These are phyloP conservation scores for Aschersonia sp. DNA, from an alignment of 2,329 filamentous ascomycete genomes.

Conservation along the genomic window DNA sequence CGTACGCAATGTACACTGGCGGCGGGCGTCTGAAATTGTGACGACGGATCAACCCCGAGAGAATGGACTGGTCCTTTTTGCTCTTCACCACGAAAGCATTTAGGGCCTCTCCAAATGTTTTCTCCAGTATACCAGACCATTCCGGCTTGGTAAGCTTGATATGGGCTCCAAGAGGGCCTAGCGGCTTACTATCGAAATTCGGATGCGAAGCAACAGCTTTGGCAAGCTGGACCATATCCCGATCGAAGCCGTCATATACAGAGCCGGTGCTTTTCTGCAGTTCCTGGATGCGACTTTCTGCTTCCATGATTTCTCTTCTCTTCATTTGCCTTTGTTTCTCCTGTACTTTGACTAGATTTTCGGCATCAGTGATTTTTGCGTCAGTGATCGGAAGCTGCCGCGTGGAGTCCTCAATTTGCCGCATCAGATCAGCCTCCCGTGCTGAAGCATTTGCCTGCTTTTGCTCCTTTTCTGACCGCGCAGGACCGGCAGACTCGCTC, in stretches of 20 bases:
- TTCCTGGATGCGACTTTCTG: slow-evolving; percentile 30
- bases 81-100: slow-evolving; percentile 70
- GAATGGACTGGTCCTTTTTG: slow-evolving; percentile 57
- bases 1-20: slow-evolving; percentile 23
- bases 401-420: slow-evolving; percentile 13
- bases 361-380: slow-evolving; percentile 15
- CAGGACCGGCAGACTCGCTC: slow-evolving; percentile 53
- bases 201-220: slow-evolving; percentile 53
- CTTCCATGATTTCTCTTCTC: slow-evolving; percentile 35
- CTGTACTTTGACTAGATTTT: slow-evolving; percentile 15
- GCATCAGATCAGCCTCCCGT: slow-evolving; percentile 12
- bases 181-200: slow-evolving; percentile 54
- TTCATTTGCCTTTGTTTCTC: slow-evolving; percentile 26
- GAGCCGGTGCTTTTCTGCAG: slow-evolving; percentile 41
- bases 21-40: slow-evolving; percentile 34
- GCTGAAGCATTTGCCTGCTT: slow-evolving; percentile 23
- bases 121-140: slow-evolving; percentile 76
- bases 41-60: slow-evolving; percentile 50
- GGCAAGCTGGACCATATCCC: slow-evolving; percentile 47
- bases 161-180: slow-evolving; percentile 72
- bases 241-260: slow-evolving; percentile 48
- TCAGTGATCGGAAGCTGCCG: slow-evolving; percentile 19
- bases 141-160: slow-evolving; percentile 62
- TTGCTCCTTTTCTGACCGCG: slow-evolving; percentile 46
- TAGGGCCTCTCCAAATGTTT: slow-evolving; percentile 52